Percentiles rank a stretch among this genome's conserved stretches.
These are phyloP conservation scores for Exophiala calicioides DNA, from an alignment of 2,329 filamentous ascomycete species.

Conservation along the genomic window DNA sequence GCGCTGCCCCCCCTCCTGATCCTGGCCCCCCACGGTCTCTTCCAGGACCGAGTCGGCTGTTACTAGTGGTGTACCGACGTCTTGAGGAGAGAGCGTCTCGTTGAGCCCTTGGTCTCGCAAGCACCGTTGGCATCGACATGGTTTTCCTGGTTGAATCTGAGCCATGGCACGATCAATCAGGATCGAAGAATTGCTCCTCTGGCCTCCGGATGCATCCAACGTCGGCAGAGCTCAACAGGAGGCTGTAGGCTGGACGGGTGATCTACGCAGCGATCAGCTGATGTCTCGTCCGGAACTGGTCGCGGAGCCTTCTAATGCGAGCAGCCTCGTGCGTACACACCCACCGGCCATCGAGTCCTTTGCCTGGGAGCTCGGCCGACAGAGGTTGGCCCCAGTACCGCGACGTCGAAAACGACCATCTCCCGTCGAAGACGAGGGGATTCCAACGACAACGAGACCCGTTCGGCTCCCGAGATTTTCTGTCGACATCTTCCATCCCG, in stretches of 20 bases:
- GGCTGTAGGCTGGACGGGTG: constrained; percentile 1
- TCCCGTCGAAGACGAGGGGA: constrained; percentile 17
- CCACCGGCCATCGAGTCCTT: constrained; percentile 6
- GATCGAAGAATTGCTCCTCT: constrained; percentile 16
- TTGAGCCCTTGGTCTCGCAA: neutral
- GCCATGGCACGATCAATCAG: constrained; percentile 21
- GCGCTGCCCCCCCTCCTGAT: too few relatives aligned
- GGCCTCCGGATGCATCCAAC: neutral
- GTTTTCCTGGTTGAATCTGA: neutral
- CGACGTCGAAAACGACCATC: constrained; percentile 19
- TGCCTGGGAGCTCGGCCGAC: constrained; percentile 14
- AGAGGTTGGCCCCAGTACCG: constrained; percentile 5
- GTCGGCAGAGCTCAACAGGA: neutral
- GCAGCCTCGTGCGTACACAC: constrained; percentile 4
- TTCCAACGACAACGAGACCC: constrained; percentile 4
- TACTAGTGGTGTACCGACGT: too few relatives aligned
- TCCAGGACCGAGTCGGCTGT: too few relatives aligned
- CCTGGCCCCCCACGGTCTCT: too few relatives aligned
- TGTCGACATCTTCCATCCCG: constrained; percentile 23
- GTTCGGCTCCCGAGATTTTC: constrained; percentile 18
- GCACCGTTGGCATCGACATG: neutral
- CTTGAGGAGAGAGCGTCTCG: too few relatives aligned
- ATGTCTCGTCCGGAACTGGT: constrained; percentile 11
- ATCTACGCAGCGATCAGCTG: constrained; percentile 6
- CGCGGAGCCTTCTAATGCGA: constrained; percentile 17